These are phyloP conservation scores for Avena atlantica DNA, from an alignment of 176 grass and related monocot genomes.

Conservation along the genomic window DNA sequence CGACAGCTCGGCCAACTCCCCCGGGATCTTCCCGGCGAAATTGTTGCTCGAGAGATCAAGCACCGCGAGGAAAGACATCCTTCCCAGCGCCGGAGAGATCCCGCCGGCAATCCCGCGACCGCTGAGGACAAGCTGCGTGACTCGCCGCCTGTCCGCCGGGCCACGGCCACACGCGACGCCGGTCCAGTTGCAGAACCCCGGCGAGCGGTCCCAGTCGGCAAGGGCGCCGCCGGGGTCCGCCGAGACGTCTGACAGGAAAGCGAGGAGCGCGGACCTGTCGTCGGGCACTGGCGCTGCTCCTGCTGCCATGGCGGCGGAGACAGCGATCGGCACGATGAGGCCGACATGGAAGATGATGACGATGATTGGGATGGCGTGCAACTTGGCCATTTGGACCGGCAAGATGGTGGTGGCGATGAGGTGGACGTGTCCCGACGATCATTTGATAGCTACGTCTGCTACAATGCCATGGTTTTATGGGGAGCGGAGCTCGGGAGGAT, in stretches of 20 bases:
- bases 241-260: constrained; percentile 55
- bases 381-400: constrained; percentile 13
- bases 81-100: constrained; percentile 39
- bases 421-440: constrained; percentile 6
- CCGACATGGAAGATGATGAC: constrained; percentile 26
- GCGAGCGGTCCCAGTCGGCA: constrained; percentile 43
- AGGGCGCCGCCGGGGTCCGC: constrained; percentile 48
- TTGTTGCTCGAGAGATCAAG: constrained; percentile 76
- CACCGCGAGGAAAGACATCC: constrained; percentile 32
- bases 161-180: constrained; percentile 59
- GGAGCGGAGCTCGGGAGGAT: background rate
- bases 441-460: constrained; percentile 59
- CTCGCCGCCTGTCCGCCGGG: constrained; percentile 24
- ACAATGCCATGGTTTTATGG: constrained; percentile 69
- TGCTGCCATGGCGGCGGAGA: background rate
- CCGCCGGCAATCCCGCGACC: constrained; percentile 51
- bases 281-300: background rate
- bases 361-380: constrained; percentile 2
- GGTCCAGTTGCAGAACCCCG: constrained; percentile 72
- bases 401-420: constrained; percentile 19
- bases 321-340: constrained; percentile 12
- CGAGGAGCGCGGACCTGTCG: constrained; percentile 55
- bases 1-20: constrained; percentile 54
- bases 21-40: constrained; percentile 53
- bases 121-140: constrained; percentile 57